Evolutionary conservation across 192 early-diverging fungal genomes (phyloP).

Genomic region (Powellomyces hirtus): DNA sequence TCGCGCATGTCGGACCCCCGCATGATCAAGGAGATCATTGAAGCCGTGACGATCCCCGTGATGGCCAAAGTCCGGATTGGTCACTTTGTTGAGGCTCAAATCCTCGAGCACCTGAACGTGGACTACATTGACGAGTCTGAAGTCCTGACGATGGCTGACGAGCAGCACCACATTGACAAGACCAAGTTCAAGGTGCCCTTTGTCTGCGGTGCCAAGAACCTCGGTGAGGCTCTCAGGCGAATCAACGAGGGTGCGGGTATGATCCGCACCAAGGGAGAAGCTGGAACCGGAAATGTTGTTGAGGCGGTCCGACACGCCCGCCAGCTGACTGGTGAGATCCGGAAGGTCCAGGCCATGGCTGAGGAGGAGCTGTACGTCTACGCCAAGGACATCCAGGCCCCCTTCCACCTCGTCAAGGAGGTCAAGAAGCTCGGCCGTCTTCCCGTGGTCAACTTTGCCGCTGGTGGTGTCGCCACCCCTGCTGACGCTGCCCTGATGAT

Average conservation of each 20-base stretch:
- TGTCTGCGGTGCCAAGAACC: constrained; percentile 95
- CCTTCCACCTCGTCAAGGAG: constrained; percentile 87
- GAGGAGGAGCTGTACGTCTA: constrained; percentile 91
- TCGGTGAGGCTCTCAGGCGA: constrained; percentile 95
- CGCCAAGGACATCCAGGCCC: constrained; percentile 94
- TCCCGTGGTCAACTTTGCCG: constrained; percentile 98
- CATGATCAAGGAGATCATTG: constrained; percentile 96
- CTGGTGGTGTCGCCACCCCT: constrained; percentile 93
- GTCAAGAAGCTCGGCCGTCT: constrained; percentile 82
- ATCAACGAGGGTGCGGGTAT: constrained; percentile 97
- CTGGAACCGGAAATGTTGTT: constrained; percentile 97
- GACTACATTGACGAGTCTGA: constrained; percentile 99
- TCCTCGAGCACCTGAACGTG: constrained; percentile 85
- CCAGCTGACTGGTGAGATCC: constrained; percentile 83
- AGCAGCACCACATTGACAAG: constrained; percentile 95
- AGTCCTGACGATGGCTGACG: constrained; percentile 95
- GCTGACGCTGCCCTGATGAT: constrained; percentile 99
- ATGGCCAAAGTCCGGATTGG: constrained; percentile 99
- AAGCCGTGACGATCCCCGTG: constrained; percentile 94
- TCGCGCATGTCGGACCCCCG: constrained; percentile 97
- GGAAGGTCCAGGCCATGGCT: constrained; percentile 76
- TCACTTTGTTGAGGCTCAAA: constrained; percentile 98
- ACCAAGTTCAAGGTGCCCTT: constrained; percentile 89
- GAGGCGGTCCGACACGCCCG: constrained; percentile 96
- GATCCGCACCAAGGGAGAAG: constrained; percentile 98